Evolutionary conservation across 1,284 basidiomycete species (phyloP).

Genomic region (Mrakiaceae sp.): DNA sequence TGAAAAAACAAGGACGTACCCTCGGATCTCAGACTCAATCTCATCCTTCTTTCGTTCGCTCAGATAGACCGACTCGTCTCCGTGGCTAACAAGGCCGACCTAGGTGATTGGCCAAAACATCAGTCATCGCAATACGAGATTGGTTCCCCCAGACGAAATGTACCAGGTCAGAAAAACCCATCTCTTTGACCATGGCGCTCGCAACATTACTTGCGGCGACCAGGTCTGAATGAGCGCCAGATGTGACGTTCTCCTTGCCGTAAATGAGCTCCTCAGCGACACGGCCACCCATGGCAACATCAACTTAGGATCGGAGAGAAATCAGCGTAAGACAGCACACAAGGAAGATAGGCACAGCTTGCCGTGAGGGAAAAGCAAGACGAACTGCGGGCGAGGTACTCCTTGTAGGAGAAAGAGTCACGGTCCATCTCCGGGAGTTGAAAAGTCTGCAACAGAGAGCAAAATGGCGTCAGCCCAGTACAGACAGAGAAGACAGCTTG

Average conservation of each 20-base stretch:
- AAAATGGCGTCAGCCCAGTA: background rate
- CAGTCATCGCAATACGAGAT: too few relatives aligned
- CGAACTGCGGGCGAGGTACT: conserved; percentile 48
- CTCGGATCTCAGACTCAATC: conserved; percentile 71
- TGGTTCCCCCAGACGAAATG: too few relatives aligned
- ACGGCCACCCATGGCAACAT: conserved; percentile 84
- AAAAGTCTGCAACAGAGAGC: conserved; percentile 49
- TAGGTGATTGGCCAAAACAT: too few relatives aligned
- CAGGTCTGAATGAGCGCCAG: conserved; percentile 82
- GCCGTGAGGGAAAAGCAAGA: background rate
- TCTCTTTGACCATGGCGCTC: conserved; percentile 60
- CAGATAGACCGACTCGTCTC: conserved; percentile 54
- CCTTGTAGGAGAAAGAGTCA: conserved; percentile 54
- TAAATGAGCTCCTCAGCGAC: conserved; percentile 88
- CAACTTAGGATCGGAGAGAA: conserved; percentile 40
- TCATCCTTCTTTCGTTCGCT: conserved; percentile 63
- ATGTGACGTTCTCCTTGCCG: conserved; percentile 74
- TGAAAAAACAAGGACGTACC: conserved; percentile 41
- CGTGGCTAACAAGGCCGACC: conserved; percentile 59
- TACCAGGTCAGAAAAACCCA: background rate
- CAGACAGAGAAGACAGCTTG: background rate
- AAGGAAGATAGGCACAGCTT: background rate
- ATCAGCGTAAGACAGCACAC: conserved; percentile 10
- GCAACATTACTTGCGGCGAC: conserved; percentile 66
- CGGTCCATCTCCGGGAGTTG: conserved; percentile 75